phyloP scores from a whole-genome alignment of 352 stramenopile species.

The Globisporangium ultimum region DNA sequence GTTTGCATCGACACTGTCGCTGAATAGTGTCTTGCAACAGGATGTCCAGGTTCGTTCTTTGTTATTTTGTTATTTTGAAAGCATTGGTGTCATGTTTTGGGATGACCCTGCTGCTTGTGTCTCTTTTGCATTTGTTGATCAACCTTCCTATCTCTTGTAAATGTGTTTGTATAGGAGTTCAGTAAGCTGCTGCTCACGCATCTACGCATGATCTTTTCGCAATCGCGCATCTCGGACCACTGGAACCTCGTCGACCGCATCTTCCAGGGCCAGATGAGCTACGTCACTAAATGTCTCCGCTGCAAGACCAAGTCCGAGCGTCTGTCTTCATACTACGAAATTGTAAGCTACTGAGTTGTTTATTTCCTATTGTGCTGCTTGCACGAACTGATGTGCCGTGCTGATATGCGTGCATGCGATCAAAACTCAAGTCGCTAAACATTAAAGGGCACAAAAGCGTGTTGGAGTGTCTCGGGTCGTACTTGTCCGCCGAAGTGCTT shows the following conservation, averaged over 20 bases:
- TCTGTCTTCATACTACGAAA: slow-evolving; percentile 77
- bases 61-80: not conserved
- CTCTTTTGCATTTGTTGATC: not conserved
- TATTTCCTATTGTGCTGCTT: not conserved
- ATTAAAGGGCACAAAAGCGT: slow-evolving; percentile 82
- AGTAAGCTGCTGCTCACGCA: slow-evolving; percentile 82
- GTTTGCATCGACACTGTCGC: slow-evolving; percentile 69
- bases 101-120: not conserved
- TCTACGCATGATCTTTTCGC: slow-evolving; percentile 70
- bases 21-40: slow-evolving; percentile 85
- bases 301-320: slow-evolving; percentile 68
- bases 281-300: slow-evolving; percentile 78
- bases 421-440: slow-evolving; percentile 54
- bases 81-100: too few species aligned
- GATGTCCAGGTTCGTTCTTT: slow-evolving; percentile 65
- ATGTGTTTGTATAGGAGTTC: slow-evolving; percentile 60
- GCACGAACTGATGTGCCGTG: not conserved
- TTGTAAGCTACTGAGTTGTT: slow-evolving; percentile 31
- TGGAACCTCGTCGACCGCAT: slow-evolving; percentile 68
- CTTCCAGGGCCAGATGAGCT: slow-evolving; percentile 81
- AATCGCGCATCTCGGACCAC: slow-evolving; percentile 50
- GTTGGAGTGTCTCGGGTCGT: slow-evolving; percentile 65
- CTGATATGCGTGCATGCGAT: not conserved
- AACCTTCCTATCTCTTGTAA: not conserved
- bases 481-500: slow-evolving; percentile 68